A percentile compares a stretch with the other conserved stretches of the same genome.
phyloP scores from a whole-genome alignment of 305 asterid genomes.

The Nicotiana rustica region DNA sequence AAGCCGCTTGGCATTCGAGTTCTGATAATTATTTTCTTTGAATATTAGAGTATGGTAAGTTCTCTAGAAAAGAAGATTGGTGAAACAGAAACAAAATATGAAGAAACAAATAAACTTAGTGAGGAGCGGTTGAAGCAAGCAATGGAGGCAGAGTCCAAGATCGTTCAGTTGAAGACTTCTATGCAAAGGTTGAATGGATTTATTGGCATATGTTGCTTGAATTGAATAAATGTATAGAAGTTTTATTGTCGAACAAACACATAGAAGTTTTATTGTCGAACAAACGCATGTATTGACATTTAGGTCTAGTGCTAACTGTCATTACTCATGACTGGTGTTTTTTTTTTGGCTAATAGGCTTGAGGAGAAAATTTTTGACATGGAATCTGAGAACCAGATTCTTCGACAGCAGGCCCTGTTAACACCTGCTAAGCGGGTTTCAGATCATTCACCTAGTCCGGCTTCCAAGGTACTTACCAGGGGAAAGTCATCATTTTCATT shows the following conservation, averaged over 20 bases:
- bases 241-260: not conserved
- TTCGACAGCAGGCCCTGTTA: constrained; percentile 77
- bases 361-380: constrained; percentile 89
- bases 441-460: constrained; percentile 52
- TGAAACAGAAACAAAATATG: constrained; percentile 90
- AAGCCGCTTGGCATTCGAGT: constrained; percentile 19
- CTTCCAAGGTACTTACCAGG: constrained; percentile 55
- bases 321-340: constrained; percentile 11
- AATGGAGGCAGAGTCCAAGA: constrained; percentile 86
- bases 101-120: constrained; percentile 89
- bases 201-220: constrained; percentile 17
- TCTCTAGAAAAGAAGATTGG: constrained; percentile 87
- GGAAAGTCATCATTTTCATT: constrained; percentile 33
- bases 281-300: not conserved
- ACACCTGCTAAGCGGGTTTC: constrained; percentile 65
- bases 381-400: constrained; percentile 92
- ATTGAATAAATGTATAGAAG: constrained; percentile 28
- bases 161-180: constrained; percentile 83
- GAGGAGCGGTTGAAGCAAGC: constrained; percentile 96
- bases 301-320: not conserved
- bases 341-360: constrained; percentile 57
- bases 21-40: constrained; percentile 36
- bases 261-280: no score
- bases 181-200: constrained; percentile 72
- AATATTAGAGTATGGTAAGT: constrained; percentile 74